Conservation (phyloP, 441 rosid genomes). For the Dalechampia spathulata region DNA sequence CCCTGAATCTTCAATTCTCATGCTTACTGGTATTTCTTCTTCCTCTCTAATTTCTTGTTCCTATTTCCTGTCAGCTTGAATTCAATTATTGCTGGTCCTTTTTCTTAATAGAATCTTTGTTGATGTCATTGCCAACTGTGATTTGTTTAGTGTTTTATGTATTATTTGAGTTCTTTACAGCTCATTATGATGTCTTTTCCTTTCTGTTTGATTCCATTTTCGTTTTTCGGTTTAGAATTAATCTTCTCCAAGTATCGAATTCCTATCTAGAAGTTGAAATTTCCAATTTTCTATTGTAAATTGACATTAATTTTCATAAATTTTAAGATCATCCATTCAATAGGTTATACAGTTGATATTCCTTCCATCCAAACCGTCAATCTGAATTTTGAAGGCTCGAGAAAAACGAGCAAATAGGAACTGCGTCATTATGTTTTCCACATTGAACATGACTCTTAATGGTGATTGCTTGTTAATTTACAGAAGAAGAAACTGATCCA, state of each 20-base stretch:
- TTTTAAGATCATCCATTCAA: too few species aligned
- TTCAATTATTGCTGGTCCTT: not conserved
- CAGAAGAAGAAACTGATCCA: constrained; percentile 81
- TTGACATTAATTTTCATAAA: too few species aligned
- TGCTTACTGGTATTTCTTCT: constrained; percentile 62
- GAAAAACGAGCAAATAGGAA: too few species aligned
- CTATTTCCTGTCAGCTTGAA: not conserved
- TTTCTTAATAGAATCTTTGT: not conserved
- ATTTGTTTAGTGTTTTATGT: not conserved
- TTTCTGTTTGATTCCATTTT: not conserved
- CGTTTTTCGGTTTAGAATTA: too few species aligned
- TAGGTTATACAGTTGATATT: too few species aligned
- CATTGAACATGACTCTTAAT: not conserved
- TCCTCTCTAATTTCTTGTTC: not conserved
- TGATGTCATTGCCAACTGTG: not conserved
- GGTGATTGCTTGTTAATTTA: constrained; percentile 6
- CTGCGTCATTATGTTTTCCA: not conserved
- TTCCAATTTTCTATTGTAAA: too few species aligned
- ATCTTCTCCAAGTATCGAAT: too few species aligned
- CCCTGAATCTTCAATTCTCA: constrained; percentile 63
- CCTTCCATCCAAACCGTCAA: too few species aligned
- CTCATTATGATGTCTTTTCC: not conserved
- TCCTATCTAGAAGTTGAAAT: too few species aligned
- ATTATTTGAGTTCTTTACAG: not conserved
- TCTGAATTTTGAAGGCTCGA: too few species aligned